phyloP scores from a whole-genome alignment of 257 asterid genomes.

The Nicotiana sylvestris region DNA sequence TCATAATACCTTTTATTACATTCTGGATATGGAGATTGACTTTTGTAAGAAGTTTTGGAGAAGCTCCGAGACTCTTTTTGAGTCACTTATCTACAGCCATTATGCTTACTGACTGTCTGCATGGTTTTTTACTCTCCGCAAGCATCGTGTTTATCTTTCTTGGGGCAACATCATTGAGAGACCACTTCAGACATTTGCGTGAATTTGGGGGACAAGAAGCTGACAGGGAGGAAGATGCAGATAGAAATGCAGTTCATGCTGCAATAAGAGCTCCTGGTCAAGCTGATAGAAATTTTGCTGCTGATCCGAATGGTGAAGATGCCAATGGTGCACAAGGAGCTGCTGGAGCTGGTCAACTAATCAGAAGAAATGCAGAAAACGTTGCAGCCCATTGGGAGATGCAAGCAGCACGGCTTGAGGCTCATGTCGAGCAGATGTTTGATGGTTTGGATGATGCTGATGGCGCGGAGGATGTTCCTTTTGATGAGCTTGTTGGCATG shows the following conservation, averaged over 20 bases:
- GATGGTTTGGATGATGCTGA: conserved; percentile 99
- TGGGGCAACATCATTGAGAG: conserved; percentile 97
- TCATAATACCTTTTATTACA: conserved; percentile 88
- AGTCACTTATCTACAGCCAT: conserved; percentile 81
- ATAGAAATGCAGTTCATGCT: conserved; percentile 89
- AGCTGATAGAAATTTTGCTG: conserved; percentile 63
- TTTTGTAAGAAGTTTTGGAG: conserved; percentile 84
- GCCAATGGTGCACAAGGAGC: conserved; percentile 78
- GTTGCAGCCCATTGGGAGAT: conserved; percentile 95
- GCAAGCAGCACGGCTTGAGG: conserved; percentile 98
- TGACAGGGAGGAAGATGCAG: conserved; percentile 89
- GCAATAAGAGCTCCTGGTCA: conserved; percentile 77
- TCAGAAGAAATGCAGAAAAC: conserved; percentile 90
- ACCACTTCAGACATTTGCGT: conserved; percentile 83
- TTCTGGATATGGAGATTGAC: conserved; percentile 99
- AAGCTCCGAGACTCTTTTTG: conserved; percentile 81
- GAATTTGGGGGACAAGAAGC: conserved; percentile 97
- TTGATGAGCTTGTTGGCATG: conserved; percentile 99
- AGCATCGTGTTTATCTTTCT: conserved; percentile 95
- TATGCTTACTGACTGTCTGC: conserved; percentile 90
- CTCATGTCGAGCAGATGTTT: conserved; percentile 98
- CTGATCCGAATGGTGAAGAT: conserved; percentile 78
- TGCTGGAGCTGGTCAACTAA: conserved; percentile 89
- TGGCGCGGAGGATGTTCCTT: conserved; percentile 99
- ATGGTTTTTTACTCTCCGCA: conserved; percentile 93